Percentiles rank a stretch among this genome's conserved stretches.
These are phyloP conservation scores for Jackrogersella minutella DNA, from an alignment of 495 filamentous ascomycete species.

Conservation along the genomic window DNA sequence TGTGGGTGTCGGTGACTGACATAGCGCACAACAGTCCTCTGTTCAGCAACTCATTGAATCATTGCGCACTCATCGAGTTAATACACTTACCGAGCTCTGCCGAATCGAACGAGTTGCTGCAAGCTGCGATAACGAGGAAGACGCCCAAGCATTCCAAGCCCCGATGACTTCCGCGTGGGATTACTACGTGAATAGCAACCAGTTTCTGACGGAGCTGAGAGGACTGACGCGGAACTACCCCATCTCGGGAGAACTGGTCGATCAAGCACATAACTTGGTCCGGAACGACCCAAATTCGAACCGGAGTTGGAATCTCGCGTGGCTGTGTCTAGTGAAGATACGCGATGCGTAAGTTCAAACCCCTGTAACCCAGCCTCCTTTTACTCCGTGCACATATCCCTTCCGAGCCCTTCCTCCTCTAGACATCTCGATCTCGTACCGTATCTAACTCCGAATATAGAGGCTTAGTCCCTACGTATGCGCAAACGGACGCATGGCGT, in stretches of 20 bases:
- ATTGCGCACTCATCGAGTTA: constrained; percentile 70
- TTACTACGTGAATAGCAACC: constrained; percentile 77
- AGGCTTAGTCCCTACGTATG: constrained; percentile 66
- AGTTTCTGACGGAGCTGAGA: constrained; percentile 75
- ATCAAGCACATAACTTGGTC: constrained; percentile 72
- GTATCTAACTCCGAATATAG: constrained; percentile 47
- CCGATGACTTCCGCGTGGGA: constrained; percentile 77
- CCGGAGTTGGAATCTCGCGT: constrained; percentile 80
- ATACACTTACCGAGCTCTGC: constrained; percentile 77
- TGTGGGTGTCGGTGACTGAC: constrained; percentile 8
- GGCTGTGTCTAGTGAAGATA: constrained; percentile 75
- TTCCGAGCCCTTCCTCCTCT: background rate
- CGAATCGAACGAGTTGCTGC: constrained; percentile 74
- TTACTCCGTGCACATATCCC: background rate
- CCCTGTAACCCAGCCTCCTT: background rate
- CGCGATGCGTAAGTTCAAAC: constrained; percentile 65
- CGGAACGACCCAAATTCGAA: constrained; percentile 69
- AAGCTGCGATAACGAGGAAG: constrained; percentile 59
- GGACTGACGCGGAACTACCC: constrained; percentile 75
- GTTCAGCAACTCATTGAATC: constrained; percentile 57
- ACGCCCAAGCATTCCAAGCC: constrained; percentile 61
- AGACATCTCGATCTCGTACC: background rate
- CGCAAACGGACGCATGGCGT: constrained; percentile 63
- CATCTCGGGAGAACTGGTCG: constrained; percentile 71
- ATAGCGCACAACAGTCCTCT: constrained; percentile 29